Evolutionary conservation across 2,329 filamentous ascomycete genomes (phyloP).

Genomic region (Ustulina deusta): DNA sequence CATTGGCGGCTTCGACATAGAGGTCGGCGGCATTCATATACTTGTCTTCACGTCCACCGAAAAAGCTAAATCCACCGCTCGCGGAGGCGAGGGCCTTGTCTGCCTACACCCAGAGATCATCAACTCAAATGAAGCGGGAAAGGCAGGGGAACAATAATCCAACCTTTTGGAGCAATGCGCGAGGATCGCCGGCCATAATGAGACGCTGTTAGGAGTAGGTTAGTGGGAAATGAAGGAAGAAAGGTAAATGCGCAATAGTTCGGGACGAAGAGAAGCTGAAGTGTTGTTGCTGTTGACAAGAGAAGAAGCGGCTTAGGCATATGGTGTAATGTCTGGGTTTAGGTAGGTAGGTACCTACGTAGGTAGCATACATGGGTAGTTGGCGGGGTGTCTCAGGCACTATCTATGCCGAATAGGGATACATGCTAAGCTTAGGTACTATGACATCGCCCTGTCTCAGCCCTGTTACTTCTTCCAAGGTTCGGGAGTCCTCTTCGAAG

Average conservation of each 20-base stretch:
- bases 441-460: constrained; percentile 17
- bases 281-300: constrained; percentile 22
- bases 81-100: constrained; percentile 84
- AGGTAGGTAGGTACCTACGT: constrained; percentile 8
- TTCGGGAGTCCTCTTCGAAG: no score
- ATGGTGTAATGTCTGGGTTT: constrained; percentile 20
- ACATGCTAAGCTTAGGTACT: not conserved
- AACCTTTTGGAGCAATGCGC: constrained; percentile 83
- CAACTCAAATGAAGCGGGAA: constrained; percentile 39
- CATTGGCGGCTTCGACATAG: constrained; percentile 89
- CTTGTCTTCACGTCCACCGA: constrained; percentile 88
- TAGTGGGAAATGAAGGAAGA: constrained; percentile 14
- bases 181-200: constrained; percentile 80
- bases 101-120: constrained; percentile 68
- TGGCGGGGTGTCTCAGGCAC: constrained; percentile 33
- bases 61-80: constrained; percentile 85
- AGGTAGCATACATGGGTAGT: constrained; percentile 10
- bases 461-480: not conserved
- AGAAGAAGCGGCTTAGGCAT: constrained; percentile 29
- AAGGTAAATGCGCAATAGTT: constrained; percentile 19
- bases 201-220: constrained; percentile 22
- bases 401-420: not conserved
- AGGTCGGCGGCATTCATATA: constrained; percentile 89
- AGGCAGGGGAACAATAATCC: constrained; percentile 48
- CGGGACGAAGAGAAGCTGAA: constrained; percentile 15